Conservation (phyloP, 257 asterid species). For the Ophiorrhiza pumila region DNA sequence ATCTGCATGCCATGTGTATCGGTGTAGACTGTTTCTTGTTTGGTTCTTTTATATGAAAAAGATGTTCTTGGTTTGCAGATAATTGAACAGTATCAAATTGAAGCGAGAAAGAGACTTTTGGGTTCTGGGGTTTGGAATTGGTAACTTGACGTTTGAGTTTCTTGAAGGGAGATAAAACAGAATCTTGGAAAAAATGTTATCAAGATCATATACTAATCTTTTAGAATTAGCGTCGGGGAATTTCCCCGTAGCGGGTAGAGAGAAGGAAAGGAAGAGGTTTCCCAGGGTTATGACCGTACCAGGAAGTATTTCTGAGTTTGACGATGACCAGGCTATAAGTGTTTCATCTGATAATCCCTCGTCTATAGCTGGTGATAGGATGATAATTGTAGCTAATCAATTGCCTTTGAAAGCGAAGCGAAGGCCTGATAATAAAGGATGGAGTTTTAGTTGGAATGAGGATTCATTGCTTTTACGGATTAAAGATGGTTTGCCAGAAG, state of each 20-base stretch:
- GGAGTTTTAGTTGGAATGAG: constrained; percentile 83
- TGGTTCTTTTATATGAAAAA: constrained; percentile 13
- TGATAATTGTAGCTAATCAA: constrained; percentile 73
- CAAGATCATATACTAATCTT: constrained; percentile 84
- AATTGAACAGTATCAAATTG: constrained; percentile 23
- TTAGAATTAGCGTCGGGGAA: constrained; percentile 85
- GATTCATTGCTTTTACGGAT: constrained; percentile 68
- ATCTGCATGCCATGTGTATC: constrained; percentile 13
- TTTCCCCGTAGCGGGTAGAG: constrained; percentile 68
- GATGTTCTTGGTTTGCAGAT: constrained; percentile 39
- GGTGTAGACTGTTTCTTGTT: constrained; percentile 1
- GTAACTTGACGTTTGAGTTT: constrained; percentile 12
- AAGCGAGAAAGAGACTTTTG: constrained; percentile 18
- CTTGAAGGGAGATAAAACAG: constrained; percentile 23
- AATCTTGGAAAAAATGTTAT: constrained; percentile 59
- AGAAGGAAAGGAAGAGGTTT: constrained; percentile 61
- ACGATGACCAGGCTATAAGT: constrained; percentile 69
- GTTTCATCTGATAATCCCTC: constrained; percentile 76
- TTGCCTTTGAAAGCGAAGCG: constrained; percentile 74
- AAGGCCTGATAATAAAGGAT: constrained; percentile 77
- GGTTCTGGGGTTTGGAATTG: constrained; percentile 20
- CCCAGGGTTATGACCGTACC: constrained; percentile 90
- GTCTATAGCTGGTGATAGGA: constrained; percentile 68
- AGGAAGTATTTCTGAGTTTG: constrained; percentile 69
- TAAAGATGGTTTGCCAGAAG: constrained; percentile 86